Base-by-base conservation (phyloP, 2,329 filamentous ascomycete genomes). In the Xylariaceae sp. region DNA sequence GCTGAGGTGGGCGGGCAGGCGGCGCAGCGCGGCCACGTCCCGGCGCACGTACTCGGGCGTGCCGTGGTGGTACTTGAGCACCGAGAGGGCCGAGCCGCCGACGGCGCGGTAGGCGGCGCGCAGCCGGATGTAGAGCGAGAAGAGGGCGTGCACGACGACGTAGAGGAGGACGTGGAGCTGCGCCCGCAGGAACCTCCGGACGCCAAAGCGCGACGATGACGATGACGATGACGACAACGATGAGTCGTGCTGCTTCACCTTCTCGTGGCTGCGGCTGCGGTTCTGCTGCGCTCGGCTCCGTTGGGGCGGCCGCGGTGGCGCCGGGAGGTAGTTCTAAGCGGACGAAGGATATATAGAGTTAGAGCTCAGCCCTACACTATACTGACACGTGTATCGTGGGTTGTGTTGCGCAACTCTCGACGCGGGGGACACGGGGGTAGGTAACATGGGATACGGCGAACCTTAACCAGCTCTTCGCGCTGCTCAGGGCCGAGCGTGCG, bases 31-130 rank as follows among this genome's bases (percentile, higher is more conserved):
- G 56, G 77, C 77, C 17, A 96, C 81, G 62, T 98, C 92, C 51
- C 83, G 80, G 52, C 82, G 79, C 47, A 98, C 94, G 54, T 94
- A 77, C 55, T 94, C 86, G 6, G 92, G 92, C 1, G 90, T 94
- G 33, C 86, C 84, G 60, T 98, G 92, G 63, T 98, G 93, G 64
- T 98, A 92, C 58, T 90, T 89, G 35, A 94, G 69, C 40, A 96
- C 74, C 8, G 86, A 84, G 33, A 87, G 75, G 43, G 90, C 65
- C 39, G 84, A 80, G 56, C 92, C 83, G 46, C 78, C 68, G 31
- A 94, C 71, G 7, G 81, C 75, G 57, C 90, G 82, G 63, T 87
- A 92, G 35, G 78, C 76, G 54, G 87, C 80, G 37, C 89, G 80
- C 38, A 86, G 62, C 42, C 88, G 83, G 46, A 95, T 81, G 58